A percentile compares a stretch with the other conserved stretches of the same genome.
Evolutionary conservation across 768 basidiomycete genomes (phyloP).

Genomic region (Neoboletus brunneissimus): DNA sequence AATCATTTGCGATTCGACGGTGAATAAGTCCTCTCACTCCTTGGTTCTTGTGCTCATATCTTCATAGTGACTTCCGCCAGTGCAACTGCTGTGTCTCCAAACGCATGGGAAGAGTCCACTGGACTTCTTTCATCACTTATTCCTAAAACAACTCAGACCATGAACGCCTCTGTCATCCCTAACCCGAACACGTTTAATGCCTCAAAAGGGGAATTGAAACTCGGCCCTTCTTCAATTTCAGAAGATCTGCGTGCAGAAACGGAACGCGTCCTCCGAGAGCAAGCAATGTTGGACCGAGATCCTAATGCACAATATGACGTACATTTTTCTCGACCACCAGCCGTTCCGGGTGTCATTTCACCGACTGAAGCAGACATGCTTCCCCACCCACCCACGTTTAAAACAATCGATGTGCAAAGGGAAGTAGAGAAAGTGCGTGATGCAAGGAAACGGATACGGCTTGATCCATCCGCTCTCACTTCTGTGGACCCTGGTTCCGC

Average conservation of each 20-base stretch:
- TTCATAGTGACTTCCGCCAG: slow-evolving; percentile 66
- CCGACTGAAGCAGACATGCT: slow-evolving; percentile 72
- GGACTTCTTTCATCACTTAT: slow-evolving; percentile 79
- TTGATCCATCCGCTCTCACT: slow-evolving; percentile 70
- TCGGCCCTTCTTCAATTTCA: slow-evolving; percentile 76
- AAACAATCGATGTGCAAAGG: slow-evolving; percentile 81
- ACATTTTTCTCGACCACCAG: slow-evolving; percentile 47
- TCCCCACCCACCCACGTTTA: slow-evolving; percentile 81
- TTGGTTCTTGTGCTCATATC: slow-evolving; percentile 18
- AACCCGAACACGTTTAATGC: slow-evolving; percentile 75
- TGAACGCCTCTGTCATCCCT: slow-evolving; percentile 38
- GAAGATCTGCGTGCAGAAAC: slow-evolving; percentile 83
- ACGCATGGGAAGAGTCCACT: slow-evolving; percentile 83
- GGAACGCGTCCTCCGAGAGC: slow-evolving; percentile 75
- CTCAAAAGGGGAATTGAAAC: slow-evolving; percentile 74
- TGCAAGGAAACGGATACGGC: slow-evolving; percentile 84
- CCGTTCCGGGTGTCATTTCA: slow-evolving; percentile 53
- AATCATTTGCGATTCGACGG: slow-evolving; percentile 91
- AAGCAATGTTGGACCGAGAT: slow-evolving; percentile 73
- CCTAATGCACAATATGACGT: slow-evolving; percentile 64
- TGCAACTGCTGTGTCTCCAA: slow-evolving; percentile 57
- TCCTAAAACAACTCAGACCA: slow-evolving; percentile 53
- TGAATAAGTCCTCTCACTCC: slow-evolving; percentile 33
- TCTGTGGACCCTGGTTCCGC: slow-evolving; percentile 56
- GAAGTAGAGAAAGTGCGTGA: slow-evolving; percentile 90